Evolutionary conservation across 2,329 filamentous ascomycete genomes (phyloP).

Genomic region (Scedosporium minutisporum): DNA sequence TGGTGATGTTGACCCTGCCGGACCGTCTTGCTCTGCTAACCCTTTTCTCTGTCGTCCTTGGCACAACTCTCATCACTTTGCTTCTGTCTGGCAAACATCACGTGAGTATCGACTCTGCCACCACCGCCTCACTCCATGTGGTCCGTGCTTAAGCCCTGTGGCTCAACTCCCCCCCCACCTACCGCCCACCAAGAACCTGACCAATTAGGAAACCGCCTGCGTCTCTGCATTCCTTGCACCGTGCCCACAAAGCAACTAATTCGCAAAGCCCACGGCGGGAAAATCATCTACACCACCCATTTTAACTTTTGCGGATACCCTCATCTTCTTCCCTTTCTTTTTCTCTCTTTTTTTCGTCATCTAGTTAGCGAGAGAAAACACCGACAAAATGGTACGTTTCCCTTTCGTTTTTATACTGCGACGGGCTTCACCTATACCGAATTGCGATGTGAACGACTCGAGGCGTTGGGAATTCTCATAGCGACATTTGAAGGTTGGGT

Average conservation of each 20-base stretch:
- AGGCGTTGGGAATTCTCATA: background rate
- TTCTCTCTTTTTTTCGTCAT: background rate
- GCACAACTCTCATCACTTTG: no score
- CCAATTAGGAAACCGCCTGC: background rate
- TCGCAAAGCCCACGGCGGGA: background rate
- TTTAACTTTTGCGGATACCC: background rate
- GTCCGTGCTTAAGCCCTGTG: constrained; percentile 7
- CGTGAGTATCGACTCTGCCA: background rate
- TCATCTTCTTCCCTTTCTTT: background rate
- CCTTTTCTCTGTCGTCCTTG: no score
- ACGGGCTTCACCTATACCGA: background rate
- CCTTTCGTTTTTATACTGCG: background rate
- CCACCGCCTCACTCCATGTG: background rate
- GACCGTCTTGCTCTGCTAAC: background rate
- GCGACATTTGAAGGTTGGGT: constrained; percentile 1
- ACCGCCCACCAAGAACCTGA: background rate
- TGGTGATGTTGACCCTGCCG: background rate
- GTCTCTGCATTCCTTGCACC: background rate
- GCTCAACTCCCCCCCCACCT: constrained; percentile 3
- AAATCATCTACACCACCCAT: background rate
- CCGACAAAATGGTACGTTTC: constrained; percentile 38
- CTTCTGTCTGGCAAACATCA: background rate
- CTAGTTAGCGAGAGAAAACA: constrained; percentile 1
- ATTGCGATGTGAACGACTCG: background rate
- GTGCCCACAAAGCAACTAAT: background rate